These are phyloP conservation scores for Rhizophagus clarus DNA, from an alignment of 192 early-diverging fungal species.

Conservation along the genomic window DNA sequence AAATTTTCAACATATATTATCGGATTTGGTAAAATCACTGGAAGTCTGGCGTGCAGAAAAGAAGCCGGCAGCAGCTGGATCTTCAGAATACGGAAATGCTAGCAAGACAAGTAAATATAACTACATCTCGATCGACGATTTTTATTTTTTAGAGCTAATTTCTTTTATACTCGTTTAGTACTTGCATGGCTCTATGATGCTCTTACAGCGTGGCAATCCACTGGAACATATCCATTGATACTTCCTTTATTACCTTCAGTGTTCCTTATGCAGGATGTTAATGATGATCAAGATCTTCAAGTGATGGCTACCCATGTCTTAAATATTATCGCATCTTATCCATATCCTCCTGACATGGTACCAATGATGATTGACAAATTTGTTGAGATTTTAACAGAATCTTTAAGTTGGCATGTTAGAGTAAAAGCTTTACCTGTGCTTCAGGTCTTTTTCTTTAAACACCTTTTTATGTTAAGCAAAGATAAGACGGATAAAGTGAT, in stretches of 20 bases:
- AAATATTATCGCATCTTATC: conserved; percentile 50
- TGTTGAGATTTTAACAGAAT: conserved; percentile 51
- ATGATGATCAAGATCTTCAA: conserved; percentile 74
- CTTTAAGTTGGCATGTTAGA: conserved; percentile 77
- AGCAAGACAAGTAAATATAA: conserved; percentile 66
- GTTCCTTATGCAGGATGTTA: conserved; percentile 72
- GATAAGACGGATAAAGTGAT: conserved; percentile 63
- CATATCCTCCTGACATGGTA: conserved; percentile 57
- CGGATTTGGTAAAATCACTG: conserved; percentile 37
- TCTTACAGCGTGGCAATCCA: conserved; percentile 50
- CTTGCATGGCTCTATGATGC: conserved; percentile 67
- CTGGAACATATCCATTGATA: conserved; percentile 62
- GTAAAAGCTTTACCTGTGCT: conserved; percentile 79
- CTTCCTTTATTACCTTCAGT: conserved; percentile 56
- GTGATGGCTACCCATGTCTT: conserved; percentile 53
- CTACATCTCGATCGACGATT: background rate
- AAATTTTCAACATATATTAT: conserved; percentile 38
- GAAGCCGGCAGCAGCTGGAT: conserved; percentile 42
- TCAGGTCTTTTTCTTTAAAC: conserved; percentile 86
- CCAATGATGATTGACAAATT: conserved; percentile 57
- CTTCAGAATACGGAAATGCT: conserved; percentile 71
- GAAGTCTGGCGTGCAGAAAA: conserved; percentile 44
- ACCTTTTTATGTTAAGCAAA: conserved; percentile 70
- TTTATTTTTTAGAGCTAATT: background rate
- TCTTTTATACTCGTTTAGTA: conserved; percentile 42